A percentile compares a stretch with the other conserved stretches of the same genome.
phyloP scores from a whole-genome alignment of 768 basidiomycete genomes.

The Tubosaeta sp. region DNA sequence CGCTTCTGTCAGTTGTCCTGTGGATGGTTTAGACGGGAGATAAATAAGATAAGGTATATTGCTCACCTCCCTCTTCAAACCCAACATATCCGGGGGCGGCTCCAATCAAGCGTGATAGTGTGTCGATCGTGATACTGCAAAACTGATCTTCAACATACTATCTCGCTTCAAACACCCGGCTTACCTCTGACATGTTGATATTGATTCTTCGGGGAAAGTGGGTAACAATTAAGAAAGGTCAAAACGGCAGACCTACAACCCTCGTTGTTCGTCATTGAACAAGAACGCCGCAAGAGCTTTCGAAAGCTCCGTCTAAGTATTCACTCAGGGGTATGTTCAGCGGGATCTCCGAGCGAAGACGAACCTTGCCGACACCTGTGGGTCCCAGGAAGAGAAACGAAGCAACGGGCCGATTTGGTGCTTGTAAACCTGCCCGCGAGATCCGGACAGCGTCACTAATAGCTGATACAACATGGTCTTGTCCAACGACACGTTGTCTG shows the following conservation, averaged over 20 bases:
- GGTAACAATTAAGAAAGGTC: not conserved
- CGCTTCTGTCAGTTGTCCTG: slow-evolving; percentile 62
- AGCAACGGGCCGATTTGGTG: slow-evolving; percentile 85
- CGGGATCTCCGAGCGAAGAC: not conserved
- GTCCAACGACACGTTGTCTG: slow-evolving; percentile 75
- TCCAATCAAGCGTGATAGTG: slow-evolving; percentile 82
- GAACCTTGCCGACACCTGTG: slow-evolving; percentile 80
- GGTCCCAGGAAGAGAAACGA: slow-evolving; percentile 91
- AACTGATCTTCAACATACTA: not conserved
- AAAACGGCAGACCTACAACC: slow-evolving; percentile 52
- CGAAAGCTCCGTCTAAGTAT: slow-evolving; percentile 68
- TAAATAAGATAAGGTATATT: not conserved
- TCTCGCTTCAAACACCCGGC: not conserved
- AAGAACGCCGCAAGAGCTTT: slow-evolving; percentile 87
- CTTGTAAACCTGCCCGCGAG: slow-evolving; percentile 86
- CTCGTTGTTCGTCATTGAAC: slow-evolving; percentile 84
- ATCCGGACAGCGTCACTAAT: slow-evolving; percentile 90
- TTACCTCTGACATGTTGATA: slow-evolving; percentile 89
- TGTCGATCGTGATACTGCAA: slow-evolving; percentile 86
- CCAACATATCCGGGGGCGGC: slow-evolving; percentile 91
- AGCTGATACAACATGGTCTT: slow-evolving; percentile 81
- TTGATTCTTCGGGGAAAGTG: slow-evolving; percentile 53
- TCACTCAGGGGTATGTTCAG: not conserved
- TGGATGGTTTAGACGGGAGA: not conserved
- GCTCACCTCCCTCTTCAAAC: slow-evolving; percentile 63